Conservation (phyloP, 106 monocot genomes). For the Amphibolis antarctica region DNA sequence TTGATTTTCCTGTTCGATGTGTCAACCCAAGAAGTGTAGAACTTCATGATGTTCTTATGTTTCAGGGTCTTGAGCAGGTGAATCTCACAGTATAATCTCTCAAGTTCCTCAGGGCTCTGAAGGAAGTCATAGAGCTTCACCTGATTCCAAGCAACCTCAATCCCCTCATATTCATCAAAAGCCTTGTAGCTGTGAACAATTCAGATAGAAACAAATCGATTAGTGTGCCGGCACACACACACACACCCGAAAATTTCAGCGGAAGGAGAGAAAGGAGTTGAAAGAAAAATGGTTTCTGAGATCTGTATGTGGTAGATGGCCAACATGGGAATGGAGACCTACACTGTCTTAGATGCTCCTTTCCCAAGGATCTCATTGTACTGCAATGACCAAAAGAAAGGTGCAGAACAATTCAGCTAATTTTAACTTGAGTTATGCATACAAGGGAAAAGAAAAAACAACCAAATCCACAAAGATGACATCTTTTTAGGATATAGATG, state of each 20-base stretch:
- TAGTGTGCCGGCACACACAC: too few relatives aligned
- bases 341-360: constrained; percentile 93
- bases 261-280: neutral
- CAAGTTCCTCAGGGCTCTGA: constrained; percentile 78
- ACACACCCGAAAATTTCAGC: neutral
- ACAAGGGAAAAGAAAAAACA: neutral
- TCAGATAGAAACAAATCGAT: neutral
- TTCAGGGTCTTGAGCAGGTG: constrained; percentile 92
- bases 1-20: constrained; percentile 91
- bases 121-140: constrained; percentile 84
- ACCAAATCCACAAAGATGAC: neutral
- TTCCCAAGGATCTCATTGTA: constrained; percentile 92
- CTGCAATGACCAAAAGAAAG: constrained; percentile 33
- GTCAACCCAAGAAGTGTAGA: constrained; percentile 84
- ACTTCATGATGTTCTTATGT: constrained; percentile 83
- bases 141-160: constrained; percentile 98
- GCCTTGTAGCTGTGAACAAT: constrained; percentile 51
- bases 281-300: neutral
- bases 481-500: neutral
- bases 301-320: too few relatives aligned
- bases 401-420: neutral
- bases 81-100: constrained; percentile 95
- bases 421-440: neutral
- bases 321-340: constrained; percentile 11
- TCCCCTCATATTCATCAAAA: constrained; percentile 79